Conservation (phyloP, 1,139 yeast genomes). For the Scheffersomyces lignicola region DNA sequence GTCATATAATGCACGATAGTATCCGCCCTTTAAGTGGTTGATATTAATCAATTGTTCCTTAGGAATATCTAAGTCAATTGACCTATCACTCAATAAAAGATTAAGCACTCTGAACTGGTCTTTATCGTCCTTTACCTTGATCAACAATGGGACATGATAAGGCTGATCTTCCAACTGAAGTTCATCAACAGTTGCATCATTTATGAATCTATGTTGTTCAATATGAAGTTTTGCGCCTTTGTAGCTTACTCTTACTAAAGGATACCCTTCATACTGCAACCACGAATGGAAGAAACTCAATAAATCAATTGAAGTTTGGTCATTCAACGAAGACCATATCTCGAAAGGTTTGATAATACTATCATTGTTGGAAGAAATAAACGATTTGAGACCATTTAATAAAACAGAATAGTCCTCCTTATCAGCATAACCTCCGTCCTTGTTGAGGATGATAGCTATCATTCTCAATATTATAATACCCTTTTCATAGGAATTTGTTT, state of each 20-base stretch:
- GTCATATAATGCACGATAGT: conserved; percentile 37
- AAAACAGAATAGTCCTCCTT: conserved; percentile 19
- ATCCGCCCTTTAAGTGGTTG: conserved; percentile 50
- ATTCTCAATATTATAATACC: conserved; percentile 63
- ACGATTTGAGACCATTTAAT: conserved; percentile 36
- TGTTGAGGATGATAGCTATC: conserved; percentile 25
- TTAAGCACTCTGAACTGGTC: conserved; percentile 33
- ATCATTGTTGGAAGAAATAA: conserved; percentile 37
- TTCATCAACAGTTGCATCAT: conserved; percentile 22
- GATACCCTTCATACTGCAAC: conserved; percentile 60
- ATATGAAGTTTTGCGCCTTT: conserved; percentile 30
- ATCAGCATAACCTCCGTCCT: conserved; percentile 20
- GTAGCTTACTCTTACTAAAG: conserved; percentile 45
- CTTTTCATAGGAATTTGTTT: conserved; percentile 58
- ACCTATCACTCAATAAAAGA: conserved; percentile 50
- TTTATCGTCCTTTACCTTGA: conserved; percentile 30
- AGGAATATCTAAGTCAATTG: conserved; percentile 33
- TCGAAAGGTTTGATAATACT: conserved; percentile 54
- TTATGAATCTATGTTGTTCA: conserved; percentile 54
- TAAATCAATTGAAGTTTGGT: conserved; percentile 30
- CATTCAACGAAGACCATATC: conserved; percentile 50
- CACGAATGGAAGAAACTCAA: conserved; percentile 54
- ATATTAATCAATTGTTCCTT: conserved; percentile 23
- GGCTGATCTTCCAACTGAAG: conserved; percentile 44
- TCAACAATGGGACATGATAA: conserved; percentile 53